These are phyloP conservation scores for Stephanodiscus minutulus DNA, from an alignment of 108 stramenopile species.

Conservation along the genomic window DNA sequence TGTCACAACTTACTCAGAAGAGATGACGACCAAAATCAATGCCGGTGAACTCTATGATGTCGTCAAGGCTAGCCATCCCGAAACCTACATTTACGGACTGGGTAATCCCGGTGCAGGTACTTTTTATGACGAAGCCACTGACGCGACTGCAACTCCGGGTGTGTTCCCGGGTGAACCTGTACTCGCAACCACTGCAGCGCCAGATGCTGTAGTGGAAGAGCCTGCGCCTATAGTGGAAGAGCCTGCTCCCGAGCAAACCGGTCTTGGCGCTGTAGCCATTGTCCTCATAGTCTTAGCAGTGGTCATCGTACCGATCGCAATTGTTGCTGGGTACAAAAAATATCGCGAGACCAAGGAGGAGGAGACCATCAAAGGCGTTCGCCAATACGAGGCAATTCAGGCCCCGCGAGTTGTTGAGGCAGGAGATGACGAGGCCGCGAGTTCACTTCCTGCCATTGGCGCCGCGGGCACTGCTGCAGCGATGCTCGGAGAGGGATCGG, in stretches of 20 bases:
- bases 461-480: slow-evolving; percentile 17
- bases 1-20: neutral
- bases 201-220: neutral
- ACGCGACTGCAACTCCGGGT: neutral
- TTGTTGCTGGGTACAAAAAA: neutral
- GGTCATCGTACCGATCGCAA: neutral
- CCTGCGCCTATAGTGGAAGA: neutral
- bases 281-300: slow-evolving; percentile 8
- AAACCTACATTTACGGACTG: slow-evolving; percentile 6
- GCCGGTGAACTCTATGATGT: slow-evolving; percentile 5
- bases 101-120: slow-evolving; percentile 9
- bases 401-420: neutral
- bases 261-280: neutral
- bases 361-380: neutral
- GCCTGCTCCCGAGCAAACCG: neutral
- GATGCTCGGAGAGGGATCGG: neutral
- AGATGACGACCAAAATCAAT: slow-evolving; percentile 5
- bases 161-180: too few relatives aligned
- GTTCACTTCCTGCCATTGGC: slow-evolving; percentile 21
- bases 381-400: neutral
- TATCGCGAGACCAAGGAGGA: neutral
- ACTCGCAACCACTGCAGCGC: neutral
- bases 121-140: too few relatives aligned
- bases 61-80: slow-evolving; percentile 1
- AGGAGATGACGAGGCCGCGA: slow-evolving; percentile 13